Base-by-base conservation (phyloP, 768 basidiomycete species). In the Leccinum disarticulatum region DNA sequence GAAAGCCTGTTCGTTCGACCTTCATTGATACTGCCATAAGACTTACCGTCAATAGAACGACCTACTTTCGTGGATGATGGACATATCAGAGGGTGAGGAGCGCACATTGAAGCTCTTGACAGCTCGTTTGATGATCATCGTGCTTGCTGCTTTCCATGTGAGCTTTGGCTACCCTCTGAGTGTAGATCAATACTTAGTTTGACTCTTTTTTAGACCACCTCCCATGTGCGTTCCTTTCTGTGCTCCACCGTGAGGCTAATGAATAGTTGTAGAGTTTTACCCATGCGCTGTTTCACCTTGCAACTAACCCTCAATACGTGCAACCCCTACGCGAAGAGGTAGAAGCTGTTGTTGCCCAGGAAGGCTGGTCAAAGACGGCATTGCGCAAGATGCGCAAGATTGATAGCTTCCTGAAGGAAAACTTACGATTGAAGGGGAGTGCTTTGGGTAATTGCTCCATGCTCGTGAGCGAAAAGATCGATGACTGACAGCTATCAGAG, bases 401-500 rank as follows among this genome's bases (percentile, higher is more conserved):
- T 7, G 52, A 52, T 19, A 52, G 51, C 10, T 52, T 52, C 17
- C 10, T 52, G n/a, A 35, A 33, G 14, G 52, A 52, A 19, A 13
- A n/a, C 33, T 11, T 19, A 15, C 31, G 52, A 6, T n/a, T 52
- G 8, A n/a, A 11, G 11, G 33, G 31, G 15, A 49, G 15, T 19
- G 17, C 59, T 22, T 6, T 38, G 17, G 14, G 47, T 14, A 6
- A 36, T 6, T 28, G 9, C 2, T 43, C 27, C 10, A 33, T 30
- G 19, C 52, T 49, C 7, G 8, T 14, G 41, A 3, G n/a, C 1
- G 4, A n/a, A n/a, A n/a, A 41, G 3, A 25, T 17, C 0, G n/a
- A n/a, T 43, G n/a, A 43, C 19, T 17, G 11, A 48, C 17, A 31
- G 1, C 14, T 25, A 55, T 52, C 38, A 73, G 74, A 73, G 43